Base-by-base conservation (phyloP, 768 basidiomycete genomes). In the Trametes meyenii region DNA sequence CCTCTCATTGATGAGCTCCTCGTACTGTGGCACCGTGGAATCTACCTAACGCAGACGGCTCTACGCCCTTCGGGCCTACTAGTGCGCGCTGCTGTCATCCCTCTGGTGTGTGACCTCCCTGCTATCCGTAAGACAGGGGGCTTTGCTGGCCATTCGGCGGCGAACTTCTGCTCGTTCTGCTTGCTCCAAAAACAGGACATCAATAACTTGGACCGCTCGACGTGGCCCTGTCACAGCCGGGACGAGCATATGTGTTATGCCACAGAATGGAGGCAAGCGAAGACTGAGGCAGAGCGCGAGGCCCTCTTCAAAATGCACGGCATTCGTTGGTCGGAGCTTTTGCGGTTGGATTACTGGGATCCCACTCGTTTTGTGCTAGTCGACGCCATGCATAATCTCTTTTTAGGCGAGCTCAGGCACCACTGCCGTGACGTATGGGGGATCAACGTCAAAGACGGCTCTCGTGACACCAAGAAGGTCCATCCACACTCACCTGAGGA, bases 341-440 rank as follows among this genome's bases (percentile, higher is more conserved):
- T 74, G 19, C 59, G 70, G 2, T 70, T 81, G 6, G 71, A 73
- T 0, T 81, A 81, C 61, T 80, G 77, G 72, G 70, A 79, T 59
- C 71, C 72, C 1, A 64, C 68, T 10, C 52, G 55, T 11, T 73
- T 64, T 48, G 50, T 70, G 14, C 66, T 76, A 1, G 64, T 79
- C 14, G 78, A 81, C 53, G 50, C 74, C 2, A 79, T 79, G 78
- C 80, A 81, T 63, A 72, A 69, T 21, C 65, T 79, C 1, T 72
- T 74, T 42, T 70, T 79, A 0, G 74, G 76, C 8, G 19, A 35
- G 26, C 36, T 52, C 36, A 17, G 26, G 21, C 51, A 33, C 23
- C 51, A 52, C 21, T 35, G 26, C n/a, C 51, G 51, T 4, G 26
- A 29, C n/a, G 26, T 52, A 7, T 52, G 51, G 51, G 51, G 51